Evolutionary conservation across 2,329 filamentous ascomycete genomes (phyloP), one percentile per base, ranked within the genome.

Genomic region (Eutypa lata): DNA sequence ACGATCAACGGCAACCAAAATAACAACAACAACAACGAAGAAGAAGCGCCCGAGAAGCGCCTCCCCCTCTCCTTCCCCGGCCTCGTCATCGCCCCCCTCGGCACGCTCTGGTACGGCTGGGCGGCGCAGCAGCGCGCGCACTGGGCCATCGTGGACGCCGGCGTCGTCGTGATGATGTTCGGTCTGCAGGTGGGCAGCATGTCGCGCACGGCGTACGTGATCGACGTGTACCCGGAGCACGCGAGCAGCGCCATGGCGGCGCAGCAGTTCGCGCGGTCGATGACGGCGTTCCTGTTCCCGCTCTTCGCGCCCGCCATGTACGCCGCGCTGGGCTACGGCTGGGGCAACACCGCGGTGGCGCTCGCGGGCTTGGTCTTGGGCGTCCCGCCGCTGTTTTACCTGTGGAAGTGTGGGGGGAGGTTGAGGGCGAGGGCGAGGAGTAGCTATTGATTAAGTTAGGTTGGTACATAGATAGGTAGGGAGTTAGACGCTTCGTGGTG

Each of bases 31-130:
- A 48, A 45, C 7, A 26, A 57, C 2, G 57, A 55, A 2, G 57
- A 60, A 2, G 62, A 66, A 16, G 52, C 53, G 1, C 85, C 86
- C 0, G 86, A 89, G 58, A 83, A 80, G 60, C 81, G 86, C n/a
- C 71, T 86, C 0, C 84, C 84, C 0, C 70, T 86, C 2, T 79
- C 84, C 66, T 62, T 82, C 11, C 69, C 78, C 0, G 79, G 78
- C 0, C 76, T 77, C 0, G 43, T 84, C 0, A 53, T 85, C 2
- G 65, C 57, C 0, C 66, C 67, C 0, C 44, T 67, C 0, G 74
- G 74, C 0, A 57, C 77, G 0, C 55, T 79, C 1, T 16, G 72
- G 1, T 79, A 77, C 47, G 75, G 75, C 0, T 79, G 76, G 76
- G 57, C 69, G 0, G 74, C 73, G 0, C 59, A 74, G 48, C 65